phyloP scores from a whole-genome alignment of 192 early-diverging fungal species.

The Allomyces javanicus region DNA sequence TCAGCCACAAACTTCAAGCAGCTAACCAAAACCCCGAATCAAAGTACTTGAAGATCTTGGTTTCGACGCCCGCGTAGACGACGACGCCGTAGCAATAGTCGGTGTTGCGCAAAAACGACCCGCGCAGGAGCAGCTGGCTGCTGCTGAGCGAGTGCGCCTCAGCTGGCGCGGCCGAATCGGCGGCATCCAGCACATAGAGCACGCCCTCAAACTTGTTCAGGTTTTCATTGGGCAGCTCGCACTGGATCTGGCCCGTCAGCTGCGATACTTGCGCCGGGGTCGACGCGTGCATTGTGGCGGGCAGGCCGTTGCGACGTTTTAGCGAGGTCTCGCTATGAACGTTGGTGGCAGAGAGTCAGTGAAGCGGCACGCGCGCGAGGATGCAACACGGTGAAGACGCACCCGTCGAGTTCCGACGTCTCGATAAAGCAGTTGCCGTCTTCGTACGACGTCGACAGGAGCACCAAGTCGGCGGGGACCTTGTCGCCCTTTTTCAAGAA shows the following conservation, averaged over 20 bases:
- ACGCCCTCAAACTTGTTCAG: conserved; percentile 27
- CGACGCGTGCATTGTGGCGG: neutral
- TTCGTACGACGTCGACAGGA: conserved; percentile 21
- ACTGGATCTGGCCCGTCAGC: conserved; percentile 17
- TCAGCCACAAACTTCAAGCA: too few species aligned
- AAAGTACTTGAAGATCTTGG: conserved; percentile 24
- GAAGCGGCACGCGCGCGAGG: too few species aligned
- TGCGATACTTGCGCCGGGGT: neutral
- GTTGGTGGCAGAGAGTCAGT: too few species aligned
- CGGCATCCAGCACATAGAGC: neutral
- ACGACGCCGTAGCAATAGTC: conserved; percentile 57
- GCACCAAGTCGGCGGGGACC: conserved; percentile 23
- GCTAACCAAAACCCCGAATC: too few species aligned
- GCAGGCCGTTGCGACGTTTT: conserved; percentile 22
- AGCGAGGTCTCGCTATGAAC: conserved; percentile 26
- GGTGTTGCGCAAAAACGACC: conserved; percentile 65
- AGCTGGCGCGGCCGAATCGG: too few species aligned
- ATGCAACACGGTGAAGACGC: too few species aligned
- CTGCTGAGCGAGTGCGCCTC: conserved; percentile 35
- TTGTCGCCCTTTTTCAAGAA: conserved; percentile 29
- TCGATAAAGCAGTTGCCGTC: conserved; percentile 38
- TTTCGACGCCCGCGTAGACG: conserved; percentile 32
- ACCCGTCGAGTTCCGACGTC: conserved; percentile 33
- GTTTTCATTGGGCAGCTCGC: conserved; percentile 32
- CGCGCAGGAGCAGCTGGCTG: conserved; percentile 64